Evolutionary conservation across 768 basidiomycete genomes (phyloP).

Genomic region (Pisolithus sp.): DNA sequence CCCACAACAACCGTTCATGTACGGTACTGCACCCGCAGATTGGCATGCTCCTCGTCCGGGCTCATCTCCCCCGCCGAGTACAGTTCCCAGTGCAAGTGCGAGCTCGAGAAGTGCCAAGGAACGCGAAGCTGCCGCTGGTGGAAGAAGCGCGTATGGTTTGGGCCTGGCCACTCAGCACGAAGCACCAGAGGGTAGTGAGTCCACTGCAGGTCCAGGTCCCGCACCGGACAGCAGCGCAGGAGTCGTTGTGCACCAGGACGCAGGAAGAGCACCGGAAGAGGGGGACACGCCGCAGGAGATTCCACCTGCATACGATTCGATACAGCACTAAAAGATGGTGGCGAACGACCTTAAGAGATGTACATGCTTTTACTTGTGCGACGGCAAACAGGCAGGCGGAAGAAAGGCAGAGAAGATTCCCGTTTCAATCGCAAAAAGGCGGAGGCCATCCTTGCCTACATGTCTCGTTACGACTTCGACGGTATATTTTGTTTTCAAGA

Average conservation of each 20-base stretch:
- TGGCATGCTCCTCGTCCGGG: constrained; percentile 15
- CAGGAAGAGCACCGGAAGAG: constrained; percentile 17
- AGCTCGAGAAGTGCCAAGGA: constrained; percentile 16
- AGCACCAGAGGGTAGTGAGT: neutral
- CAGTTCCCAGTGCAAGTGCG: constrained; percentile 10
- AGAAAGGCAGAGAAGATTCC: too few relatives aligned
- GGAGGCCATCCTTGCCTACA: too few relatives aligned
- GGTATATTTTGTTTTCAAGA: too few relatives aligned
- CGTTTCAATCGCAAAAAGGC: too few relatives aligned
- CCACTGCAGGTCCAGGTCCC: neutral
- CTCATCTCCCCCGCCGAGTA: constrained; percentile 20
- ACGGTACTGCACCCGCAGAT: constrained; percentile 11
- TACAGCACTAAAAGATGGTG: constrained; percentile 5
- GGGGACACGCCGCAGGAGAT: constrained; percentile 18
- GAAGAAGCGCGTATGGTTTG: constrained; percentile 12
- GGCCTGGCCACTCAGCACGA: constrained; percentile 15
- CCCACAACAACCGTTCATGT: constrained; percentile 4
- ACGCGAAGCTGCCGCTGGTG: constrained; percentile 17
- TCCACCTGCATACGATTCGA: constrained; percentile 25
- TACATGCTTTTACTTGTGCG: too few relatives aligned
- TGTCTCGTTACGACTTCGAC: too few relatives aligned
- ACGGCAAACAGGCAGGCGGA: too few relatives aligned
- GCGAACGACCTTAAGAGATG: too few relatives aligned
- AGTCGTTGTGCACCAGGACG: constrained; percentile 24
- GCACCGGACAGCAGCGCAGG: constrained; percentile 5